phyloP scores from a whole-genome alignment of 331 rosid species.

The Quercus lobata region DNA sequence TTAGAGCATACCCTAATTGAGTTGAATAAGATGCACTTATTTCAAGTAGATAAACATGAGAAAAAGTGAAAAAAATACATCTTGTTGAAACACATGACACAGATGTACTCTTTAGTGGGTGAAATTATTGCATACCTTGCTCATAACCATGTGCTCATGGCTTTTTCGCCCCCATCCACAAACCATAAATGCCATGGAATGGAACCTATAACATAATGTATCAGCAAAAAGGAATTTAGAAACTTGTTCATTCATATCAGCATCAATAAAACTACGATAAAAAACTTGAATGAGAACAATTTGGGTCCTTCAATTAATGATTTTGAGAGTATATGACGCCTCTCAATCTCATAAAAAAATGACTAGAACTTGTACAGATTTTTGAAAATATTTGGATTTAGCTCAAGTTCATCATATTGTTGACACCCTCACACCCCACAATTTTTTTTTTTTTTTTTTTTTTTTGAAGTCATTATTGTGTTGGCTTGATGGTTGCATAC shows the following conservation, averaged over 20 bases:
- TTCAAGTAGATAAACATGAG: too few species aligned
- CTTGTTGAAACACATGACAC: too few species aligned
- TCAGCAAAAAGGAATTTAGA: neutral
- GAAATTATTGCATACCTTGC: too few species aligned
- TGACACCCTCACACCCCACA: neutral
- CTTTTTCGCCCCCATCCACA: too few species aligned
- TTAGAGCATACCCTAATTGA: too few species aligned
- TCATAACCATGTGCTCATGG: too few species aligned
- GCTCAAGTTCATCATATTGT: neutral
- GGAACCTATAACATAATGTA: neutral
- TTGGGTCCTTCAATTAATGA: neutral
- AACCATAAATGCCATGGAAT: too few species aligned
- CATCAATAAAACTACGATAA: neutral
- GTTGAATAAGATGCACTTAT: too few species aligned
- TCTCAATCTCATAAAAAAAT: neutral
- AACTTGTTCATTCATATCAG: neutral
- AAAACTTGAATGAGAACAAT: neutral
- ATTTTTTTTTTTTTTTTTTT: neutral
- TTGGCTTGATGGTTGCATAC: neutral
- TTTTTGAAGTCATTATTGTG: neutral
- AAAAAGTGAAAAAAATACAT: too few species aligned
- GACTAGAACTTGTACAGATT: neutral
- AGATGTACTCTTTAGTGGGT: too few species aligned
- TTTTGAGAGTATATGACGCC: neutral
- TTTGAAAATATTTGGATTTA: neutral